phyloP scores from a whole-genome alignment of 78 protist genomes.

The Dictyostelium purpureum region DNA sequence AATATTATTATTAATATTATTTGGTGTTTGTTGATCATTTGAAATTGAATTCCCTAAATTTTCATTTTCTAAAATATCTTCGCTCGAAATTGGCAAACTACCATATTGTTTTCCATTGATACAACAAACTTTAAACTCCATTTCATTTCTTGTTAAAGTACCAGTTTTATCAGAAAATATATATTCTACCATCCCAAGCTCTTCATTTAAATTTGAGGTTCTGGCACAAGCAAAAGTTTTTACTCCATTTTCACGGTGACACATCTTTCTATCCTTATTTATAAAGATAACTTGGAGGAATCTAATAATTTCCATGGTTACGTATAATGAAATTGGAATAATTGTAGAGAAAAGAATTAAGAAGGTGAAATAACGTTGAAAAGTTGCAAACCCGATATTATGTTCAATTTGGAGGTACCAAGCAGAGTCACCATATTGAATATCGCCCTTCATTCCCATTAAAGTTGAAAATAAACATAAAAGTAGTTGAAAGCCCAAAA shows the following conservation, averaged over 20 bases:
- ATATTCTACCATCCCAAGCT: conserved; percentile 69
- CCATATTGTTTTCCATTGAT: conserved; percentile 34
- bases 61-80: too few species aligned
- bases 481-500: not conserved
- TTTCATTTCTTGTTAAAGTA: conserved; percentile 83
- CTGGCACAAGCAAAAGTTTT: conserved; percentile 85
- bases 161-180: conserved; percentile 88
- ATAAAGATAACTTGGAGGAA: not conserved
- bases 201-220: conserved; percentile 81
- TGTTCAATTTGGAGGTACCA: not conserved
- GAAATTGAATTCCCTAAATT: too few species aligned
- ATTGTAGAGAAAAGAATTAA: conserved; percentile 57
- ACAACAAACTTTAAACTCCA: conserved; percentile 79
- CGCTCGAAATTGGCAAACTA: not conserved
- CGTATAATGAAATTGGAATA: conserved; percentile 83
- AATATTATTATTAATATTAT: too few species aligned
- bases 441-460: not conserved
- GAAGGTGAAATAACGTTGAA: conserved; percentile 25
- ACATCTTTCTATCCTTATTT: conserved; percentile 48
- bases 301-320: conserved; percentile 71
- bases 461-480: conserved; percentile 50
- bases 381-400: not conserved
- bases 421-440: not conserved
- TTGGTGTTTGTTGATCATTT: too few species aligned
- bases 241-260: conserved; percentile 31